A percentile compares a stretch with the other conserved stretches of the same genome.
These are phyloP conservation scores for Aspergillus candidus DNA, from an alignment of 2,329 filamentous ascomycete genomes.

Conservation along the genomic window DNA sequence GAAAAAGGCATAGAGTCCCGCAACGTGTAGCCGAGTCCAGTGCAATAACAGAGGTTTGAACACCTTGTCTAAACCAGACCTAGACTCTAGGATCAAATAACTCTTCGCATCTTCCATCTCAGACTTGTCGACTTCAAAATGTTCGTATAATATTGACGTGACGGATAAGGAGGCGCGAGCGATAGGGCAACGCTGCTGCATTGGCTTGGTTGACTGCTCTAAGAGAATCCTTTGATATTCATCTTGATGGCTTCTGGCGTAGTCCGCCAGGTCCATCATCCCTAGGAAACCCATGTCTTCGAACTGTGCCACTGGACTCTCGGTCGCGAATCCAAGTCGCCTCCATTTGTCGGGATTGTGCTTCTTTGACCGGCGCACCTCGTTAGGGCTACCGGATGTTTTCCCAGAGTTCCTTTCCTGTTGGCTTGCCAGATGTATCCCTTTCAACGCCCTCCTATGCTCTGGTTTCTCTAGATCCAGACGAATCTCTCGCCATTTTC, in stretches of 20 bases:
- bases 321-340: conserved; percentile 81
- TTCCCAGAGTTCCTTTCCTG: conserved; percentile 31
- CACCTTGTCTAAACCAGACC: conserved; percentile 73
- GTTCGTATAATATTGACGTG: conserved; percentile 83
- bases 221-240: conserved; percentile 85
- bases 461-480: conserved; percentile 84
- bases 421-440: conserved; percentile 73
- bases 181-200: conserved; percentile 73
- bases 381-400: conserved; percentile 30
- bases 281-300: conserved; percentile 80
- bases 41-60: conserved; percentile 85
- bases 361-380: conserved; percentile 56
- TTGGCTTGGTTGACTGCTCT: conserved; percentile 72
- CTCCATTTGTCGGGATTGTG: conserved; percentile 92
- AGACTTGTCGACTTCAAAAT: conserved; percentile 86
- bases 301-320: conserved; percentile 82
- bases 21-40: conserved; percentile 85
- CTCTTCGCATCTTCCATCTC: conserved; percentile 72
- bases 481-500: conserved; percentile 79
- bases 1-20: conserved; percentile 80
- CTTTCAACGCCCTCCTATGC: conserved; percentile 79
- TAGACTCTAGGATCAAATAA: conserved; percentile 67
- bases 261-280: conserved; percentile 96
- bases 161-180: conserved; percentile 80
- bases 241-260: conserved; percentile 85